Evolutionary conservation across 2,329 filamentous ascomycete species (phyloP), one percentile per base, ranked within the genome.

Genomic region (Neospermospora avenae): DNA sequence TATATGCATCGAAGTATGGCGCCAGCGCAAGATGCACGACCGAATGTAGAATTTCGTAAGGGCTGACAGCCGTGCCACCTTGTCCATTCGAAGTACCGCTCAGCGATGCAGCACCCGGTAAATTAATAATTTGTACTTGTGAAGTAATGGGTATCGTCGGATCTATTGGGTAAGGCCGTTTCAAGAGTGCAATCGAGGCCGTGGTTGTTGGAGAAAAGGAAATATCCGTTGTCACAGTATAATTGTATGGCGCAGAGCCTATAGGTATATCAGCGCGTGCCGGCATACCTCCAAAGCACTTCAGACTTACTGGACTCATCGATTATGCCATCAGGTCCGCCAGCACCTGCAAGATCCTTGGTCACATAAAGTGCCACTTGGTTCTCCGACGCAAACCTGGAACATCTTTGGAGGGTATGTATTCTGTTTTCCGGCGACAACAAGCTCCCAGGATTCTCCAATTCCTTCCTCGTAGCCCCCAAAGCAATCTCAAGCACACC

Each of bases 1-100:
- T 96, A 74, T 92, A 96, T 69, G 93, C 93, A 79, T 99, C 93
- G 73, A 99, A 99, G 76, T 97, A 98, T 41, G 96, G 95, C 69
- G 91, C 91, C 72, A 99, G 80, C 67, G 90, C 92, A 74, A 92
- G 88, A 76, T 96, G 93, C 67, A 99, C 85, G 70, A 96, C 84
- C 60, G 93, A 91, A 77, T 97, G 92, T 63, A 99, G 81, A 69
- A 93, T 88, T 76, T 98, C 93, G 77, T 92, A 97, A 3, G 93
- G 92, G 48, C 93, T 96, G 58, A 88, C 80, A 25, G 87, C 81
- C 59, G 87, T 82, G 60, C 87, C 87, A 74, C 92, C 88, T 68
- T 90, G 86, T 67, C 86, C 82, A 63, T 84, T 81, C 55, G 83
- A 78, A 67, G 83, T 85, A 68, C 84, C 87, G 61, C 88, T 81